phyloP scores from a whole-genome alignment of 306 rosid genomes.

The Hippophae tibetana region DNA sequence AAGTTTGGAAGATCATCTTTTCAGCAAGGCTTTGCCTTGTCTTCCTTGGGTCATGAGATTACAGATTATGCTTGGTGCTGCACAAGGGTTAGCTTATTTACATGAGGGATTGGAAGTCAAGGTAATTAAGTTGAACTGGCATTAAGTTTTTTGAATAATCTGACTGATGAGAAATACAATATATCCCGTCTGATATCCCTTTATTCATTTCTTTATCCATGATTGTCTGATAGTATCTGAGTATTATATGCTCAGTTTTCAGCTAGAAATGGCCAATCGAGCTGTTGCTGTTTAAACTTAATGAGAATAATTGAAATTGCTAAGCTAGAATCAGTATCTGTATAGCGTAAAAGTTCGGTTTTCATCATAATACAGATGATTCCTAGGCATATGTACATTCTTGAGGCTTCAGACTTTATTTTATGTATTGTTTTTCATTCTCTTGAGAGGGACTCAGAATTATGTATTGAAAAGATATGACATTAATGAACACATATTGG shows the following conservation, averaged over 20 bases:
- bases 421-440: no score
- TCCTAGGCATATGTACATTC: not conserved
- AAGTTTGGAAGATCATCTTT: constrained; percentile 86
- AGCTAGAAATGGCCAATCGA: not conserved
- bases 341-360: not conserved
- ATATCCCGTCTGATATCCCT: not conserved
- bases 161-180: not conserved
- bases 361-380: not conserved
- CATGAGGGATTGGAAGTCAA: constrained; percentile 70
- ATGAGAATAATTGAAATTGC: not conserved
- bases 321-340: not conserved
- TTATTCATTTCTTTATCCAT: not conserved
- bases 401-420: no score
- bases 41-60: constrained; percentile 72
- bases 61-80: constrained; percentile 78
- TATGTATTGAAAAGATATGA: no score
- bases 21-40: constrained; percentile 37
- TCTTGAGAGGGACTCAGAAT: no score
- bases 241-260: not conserved
- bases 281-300: not conserved
- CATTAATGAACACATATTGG: no score
- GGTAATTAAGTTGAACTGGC: constrained; percentile 36
- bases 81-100: constrained; percentile 74
- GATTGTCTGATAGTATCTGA: not conserved
- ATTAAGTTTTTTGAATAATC: not conserved